Percentiles rank a stretch among this genome's conserved stretches.
These are phyloP conservation scores for Yamadazyma membranifaciens DNA, from an alignment of 1,139 yeast genomes.

Conservation along the genomic window DNA sequence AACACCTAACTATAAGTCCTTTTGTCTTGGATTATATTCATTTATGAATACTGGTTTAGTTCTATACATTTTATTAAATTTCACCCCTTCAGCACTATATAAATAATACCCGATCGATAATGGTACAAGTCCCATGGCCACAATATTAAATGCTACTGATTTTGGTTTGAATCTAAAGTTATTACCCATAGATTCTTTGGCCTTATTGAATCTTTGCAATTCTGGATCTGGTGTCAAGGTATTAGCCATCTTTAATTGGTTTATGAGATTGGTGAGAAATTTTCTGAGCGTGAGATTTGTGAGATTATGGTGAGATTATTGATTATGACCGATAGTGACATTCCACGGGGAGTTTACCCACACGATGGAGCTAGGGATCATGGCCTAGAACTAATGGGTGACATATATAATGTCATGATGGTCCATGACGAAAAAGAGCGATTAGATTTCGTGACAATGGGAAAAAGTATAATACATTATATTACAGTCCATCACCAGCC, in stretches of 20 bases:
- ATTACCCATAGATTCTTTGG: constrained; percentile 43
- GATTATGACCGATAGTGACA: too few species aligned
- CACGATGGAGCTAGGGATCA: too few species aligned
- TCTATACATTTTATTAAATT: constrained; percentile 36
- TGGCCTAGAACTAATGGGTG: too few species aligned
- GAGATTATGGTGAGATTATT: too few species aligned
- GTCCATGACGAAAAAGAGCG: too few species aligned
- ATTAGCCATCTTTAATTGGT: constrained; percentile 35
- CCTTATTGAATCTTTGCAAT: constrained; percentile 42
- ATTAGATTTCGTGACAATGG: neutral
- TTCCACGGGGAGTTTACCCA: too few species aligned
- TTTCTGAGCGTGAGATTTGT: neutral
- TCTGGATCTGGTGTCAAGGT: constrained; percentile 47
- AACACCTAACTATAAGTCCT: constrained; percentile 34
- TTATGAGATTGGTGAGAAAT: neutral
- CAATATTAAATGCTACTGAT: constrained; percentile 34
- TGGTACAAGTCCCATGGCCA: constrained; percentile 42
- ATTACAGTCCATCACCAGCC: constrained; percentile 3
- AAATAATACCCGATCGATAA: constrained; percentile 36
- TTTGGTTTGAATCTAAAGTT: constrained; percentile 46
- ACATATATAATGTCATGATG: too few species aligned
- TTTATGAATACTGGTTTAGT: constrained; percentile 32
- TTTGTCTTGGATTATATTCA: constrained; percentile 45
- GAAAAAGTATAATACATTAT: constrained; percentile 5
- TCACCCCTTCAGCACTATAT: constrained; percentile 38